These are phyloP conservation scores for Myxozyma monticola DNA, from an alignment of 805 yeast species.

Conservation along the genomic window DNA sequence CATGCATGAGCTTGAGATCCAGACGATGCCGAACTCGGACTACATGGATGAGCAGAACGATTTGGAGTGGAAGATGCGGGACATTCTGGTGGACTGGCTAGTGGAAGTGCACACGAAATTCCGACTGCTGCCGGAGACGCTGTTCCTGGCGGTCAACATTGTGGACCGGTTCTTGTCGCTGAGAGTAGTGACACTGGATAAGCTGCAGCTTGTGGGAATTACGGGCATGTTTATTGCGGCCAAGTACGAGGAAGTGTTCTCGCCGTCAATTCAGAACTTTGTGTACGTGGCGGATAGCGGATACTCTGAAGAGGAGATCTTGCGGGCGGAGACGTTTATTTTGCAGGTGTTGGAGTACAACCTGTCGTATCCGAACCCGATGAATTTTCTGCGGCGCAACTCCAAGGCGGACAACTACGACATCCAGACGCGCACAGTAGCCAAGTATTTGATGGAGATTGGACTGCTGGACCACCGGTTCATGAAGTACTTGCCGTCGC, in stretches of 20 bases:
- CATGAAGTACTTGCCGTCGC: conserved; percentile 85
- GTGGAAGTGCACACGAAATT: conserved; percentile 95
- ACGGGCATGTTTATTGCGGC: conserved; percentile 94
- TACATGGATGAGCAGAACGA: conserved; percentile 86
- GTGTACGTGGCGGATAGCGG: conserved; percentile 91
- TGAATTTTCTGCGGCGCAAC: conserved; percentile 89
- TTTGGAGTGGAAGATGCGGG: conserved; percentile 87
- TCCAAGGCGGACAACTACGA: conserved; percentile 97
- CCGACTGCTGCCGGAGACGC: conserved; percentile 85
- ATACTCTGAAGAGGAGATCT: conserved; percentile 74
- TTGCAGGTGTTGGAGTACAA: conserved; percentile 87
- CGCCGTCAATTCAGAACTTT: conserved; percentile 89
- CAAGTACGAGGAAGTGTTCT: conserved; percentile 92
- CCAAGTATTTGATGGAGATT: conserved; percentile 86
- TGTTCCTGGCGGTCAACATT: conserved; percentile 81
- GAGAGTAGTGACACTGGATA: conserved; percentile 71
- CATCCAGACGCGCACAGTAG: conserved; percentile 87
- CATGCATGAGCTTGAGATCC: conserved; percentile 68
- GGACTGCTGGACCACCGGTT: conserved; percentile 88
- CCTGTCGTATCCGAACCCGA: conserved; percentile 98
- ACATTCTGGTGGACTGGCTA: conserved; percentile 87
- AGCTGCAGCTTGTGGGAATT: conserved; percentile 92
- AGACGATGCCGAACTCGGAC: conserved; percentile 71
- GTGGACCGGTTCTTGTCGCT: conserved; percentile 85
- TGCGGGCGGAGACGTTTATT: conserved; percentile 89